phyloP scores from a whole-genome alignment of 306 rosid species.

The Spatholobus suberectus region DNA sequence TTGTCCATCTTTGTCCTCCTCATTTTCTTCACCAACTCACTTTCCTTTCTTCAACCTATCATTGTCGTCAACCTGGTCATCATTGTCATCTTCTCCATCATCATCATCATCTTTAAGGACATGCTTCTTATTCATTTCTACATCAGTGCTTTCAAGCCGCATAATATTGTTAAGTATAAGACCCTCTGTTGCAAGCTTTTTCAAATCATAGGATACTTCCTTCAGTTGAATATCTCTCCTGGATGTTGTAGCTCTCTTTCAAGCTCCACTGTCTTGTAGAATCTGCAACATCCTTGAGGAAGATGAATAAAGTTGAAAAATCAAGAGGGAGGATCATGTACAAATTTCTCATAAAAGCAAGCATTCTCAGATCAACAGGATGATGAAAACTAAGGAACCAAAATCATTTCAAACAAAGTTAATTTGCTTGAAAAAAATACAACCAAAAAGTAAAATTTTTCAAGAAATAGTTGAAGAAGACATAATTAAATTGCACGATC shows the following conservation, averaged over 20 bases:
- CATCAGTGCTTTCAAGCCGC: constrained; percentile 28
- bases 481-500: background rate
- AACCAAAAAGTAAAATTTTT: background rate
- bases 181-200: constrained; percentile 26
- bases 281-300: constrained; percentile 40
- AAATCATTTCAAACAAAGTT: background rate
- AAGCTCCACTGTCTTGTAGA: constrained; percentile 40
- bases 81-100: background rate
- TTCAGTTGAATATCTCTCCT: constrained; percentile 20
- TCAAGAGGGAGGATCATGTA: background rate
- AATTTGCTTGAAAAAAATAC: background rate
- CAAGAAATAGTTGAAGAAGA: background rate
- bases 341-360: background rate
- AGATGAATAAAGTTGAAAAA: background rate
- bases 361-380: background rate
- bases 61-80: background rate
- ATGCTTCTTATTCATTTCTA: constrained; percentile 8
- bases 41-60: background rate
- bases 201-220: constrained; percentile 23
- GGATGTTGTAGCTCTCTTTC: constrained; percentile 45
- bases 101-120: background rate
- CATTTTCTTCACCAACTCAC: background rate
- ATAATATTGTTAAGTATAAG: constrained; percentile 22
- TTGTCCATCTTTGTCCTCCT: background rate
- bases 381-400: background rate